Base-by-base conservation (phyloP, 495 filamentous ascomycete genomes). In the Daldinia caldariorum region DNA sequence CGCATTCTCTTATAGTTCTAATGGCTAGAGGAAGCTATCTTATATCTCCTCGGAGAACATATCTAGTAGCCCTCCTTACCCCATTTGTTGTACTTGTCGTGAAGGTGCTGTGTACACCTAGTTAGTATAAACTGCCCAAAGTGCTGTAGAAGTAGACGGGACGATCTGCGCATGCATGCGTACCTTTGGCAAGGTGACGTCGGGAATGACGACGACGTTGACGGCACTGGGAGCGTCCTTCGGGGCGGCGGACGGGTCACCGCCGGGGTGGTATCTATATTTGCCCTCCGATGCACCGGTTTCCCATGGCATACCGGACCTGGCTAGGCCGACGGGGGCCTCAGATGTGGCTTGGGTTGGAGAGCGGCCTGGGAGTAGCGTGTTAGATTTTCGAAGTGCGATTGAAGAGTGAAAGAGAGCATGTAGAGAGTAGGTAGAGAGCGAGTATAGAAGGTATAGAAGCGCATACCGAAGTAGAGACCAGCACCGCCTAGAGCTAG, bases 31-130 rank as follows among this genome's bases (percentile, higher is more conserved):
- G 29, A 64, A 57, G 54, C 20, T 12, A 57, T 18, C 29, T 3
- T 12, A 54, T 59, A 14, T 31, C 39, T 45, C 31, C 39, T 51
- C 13, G n/a, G 43, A 31, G 31, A 31, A 45, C 37, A 14, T 43
- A 38, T 72, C 68, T 79, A 81, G 77, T 85, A 87, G 53, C 84
- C 84, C 7, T 97, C 95, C 88, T 97, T 98, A 81, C 94, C 95
- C 86, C 90, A 97, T 87, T 99, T 99, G 89, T 99, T 99, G 87
- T 89, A 98, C 79, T 89, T 89, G 72, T 98, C 95, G 82, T 99
- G 95, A 61, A 96, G 87, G 55, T 87, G 83, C 95, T 97, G 69
- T 16, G 60, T 47, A 67, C 14, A 60, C 16, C n/a, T 49, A 49
- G 59, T 79, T 57, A 79, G 73, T 73, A 51, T 50, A 56, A 18